A percentile compares a stretch with the other conserved stretches of the same genome.
Conservation (phyloP, 768 basidiomycete species). For the Mycena alexandri region DNA sequence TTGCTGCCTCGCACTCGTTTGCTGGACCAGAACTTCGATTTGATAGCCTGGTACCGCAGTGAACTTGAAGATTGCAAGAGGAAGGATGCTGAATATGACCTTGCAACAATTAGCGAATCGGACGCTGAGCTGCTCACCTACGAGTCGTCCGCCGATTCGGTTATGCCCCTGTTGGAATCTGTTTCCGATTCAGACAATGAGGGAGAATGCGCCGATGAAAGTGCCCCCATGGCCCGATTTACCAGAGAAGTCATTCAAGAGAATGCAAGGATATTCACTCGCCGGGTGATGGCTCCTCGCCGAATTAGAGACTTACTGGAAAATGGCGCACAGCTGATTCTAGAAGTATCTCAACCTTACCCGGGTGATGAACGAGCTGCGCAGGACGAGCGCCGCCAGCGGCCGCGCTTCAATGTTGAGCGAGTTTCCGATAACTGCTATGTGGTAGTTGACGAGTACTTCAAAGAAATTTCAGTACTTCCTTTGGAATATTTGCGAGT, state of each 20-base stretch:
- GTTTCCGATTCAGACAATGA: not conserved
- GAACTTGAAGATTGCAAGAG: not conserved
- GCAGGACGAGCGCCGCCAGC: not conserved
- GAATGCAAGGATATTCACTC: not conserved
- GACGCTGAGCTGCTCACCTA: not conserved
- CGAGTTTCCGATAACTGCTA: conserved; percentile 7
- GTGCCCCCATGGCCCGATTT: not conserved
- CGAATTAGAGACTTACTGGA: not conserved
- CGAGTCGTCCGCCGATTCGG: not conserved
- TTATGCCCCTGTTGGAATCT: not conserved
- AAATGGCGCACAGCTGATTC: not conserved
- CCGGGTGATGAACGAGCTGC: conserved; percentile 1
- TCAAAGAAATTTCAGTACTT: conserved; percentile 5
- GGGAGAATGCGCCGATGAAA: no score
- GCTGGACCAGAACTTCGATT: not conserved
- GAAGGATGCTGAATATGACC: not conserved
- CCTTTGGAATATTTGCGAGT: conserved; percentile 10
- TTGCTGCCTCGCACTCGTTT: not conserved
- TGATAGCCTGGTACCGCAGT: not conserved
- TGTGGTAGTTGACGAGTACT: conserved; percentile 1
- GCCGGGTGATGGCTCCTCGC: no score
- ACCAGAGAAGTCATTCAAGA: not conserved
- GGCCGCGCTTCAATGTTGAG: not conserved
- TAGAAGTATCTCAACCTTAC: conserved; percentile 9
- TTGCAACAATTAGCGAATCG: not conserved